phyloP scores from a whole-genome alignment of 2,329 filamentous ascomycete genomes.

The Elsinoe australis region DNA sequence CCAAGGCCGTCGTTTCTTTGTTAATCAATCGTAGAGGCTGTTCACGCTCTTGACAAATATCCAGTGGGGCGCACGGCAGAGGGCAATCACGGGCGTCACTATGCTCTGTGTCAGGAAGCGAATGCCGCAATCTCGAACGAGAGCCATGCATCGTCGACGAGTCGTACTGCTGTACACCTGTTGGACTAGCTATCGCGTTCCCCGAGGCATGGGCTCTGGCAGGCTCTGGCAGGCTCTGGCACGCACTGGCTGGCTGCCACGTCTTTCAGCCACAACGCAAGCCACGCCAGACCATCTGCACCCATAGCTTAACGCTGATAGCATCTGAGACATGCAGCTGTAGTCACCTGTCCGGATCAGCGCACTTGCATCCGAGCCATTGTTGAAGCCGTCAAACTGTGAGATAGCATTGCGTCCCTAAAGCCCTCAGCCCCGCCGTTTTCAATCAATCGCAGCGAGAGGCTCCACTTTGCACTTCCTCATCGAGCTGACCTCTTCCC shows the following conservation, averaged over 20 bases:
- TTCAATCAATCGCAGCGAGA: slow-evolving; percentile 3
- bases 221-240: background rate
- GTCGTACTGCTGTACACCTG: no score
- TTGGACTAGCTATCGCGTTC: no score
- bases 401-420: no score
- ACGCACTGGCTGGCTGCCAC: slow-evolving; percentile 1
- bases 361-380: slow-evolving; percentile 7
- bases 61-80: no score
- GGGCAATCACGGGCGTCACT: no score
- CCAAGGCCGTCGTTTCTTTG: no score
- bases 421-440: slow-evolving; percentile 1
- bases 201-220: no score
- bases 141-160: background rate
- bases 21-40: no score
- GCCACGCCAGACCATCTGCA: slow-evolving; percentile 9
- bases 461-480: background rate
- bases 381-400: slow-evolving; percentile 11
- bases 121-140: background rate
- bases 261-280: slow-evolving; percentile 7
- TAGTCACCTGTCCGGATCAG: slow-evolving; percentile 15
- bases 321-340: slow-evolving; percentile 14
- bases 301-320: slow-evolving; percentile 12
- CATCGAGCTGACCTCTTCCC: background rate
- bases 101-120: background rate
- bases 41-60: no score